Conservation (phyloP, 192 early-diverging fungal genomes). For the Coemansia sp. region DNA sequence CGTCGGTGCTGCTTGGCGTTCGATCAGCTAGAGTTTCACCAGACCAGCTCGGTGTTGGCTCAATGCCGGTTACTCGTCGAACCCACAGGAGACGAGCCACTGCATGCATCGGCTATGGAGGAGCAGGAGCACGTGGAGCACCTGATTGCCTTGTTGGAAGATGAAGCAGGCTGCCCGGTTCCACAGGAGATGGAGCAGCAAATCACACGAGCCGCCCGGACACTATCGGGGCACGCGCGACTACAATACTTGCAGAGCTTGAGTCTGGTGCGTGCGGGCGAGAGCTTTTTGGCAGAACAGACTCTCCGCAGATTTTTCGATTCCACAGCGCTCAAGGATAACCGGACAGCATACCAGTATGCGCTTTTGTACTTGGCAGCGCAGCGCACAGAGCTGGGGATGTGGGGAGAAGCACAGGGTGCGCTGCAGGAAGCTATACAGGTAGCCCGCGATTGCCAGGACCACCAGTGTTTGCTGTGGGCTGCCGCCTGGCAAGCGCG, state of each 20-base stretch:
- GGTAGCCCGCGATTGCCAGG: conserved; percentile 44
- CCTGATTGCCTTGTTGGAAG: conserved; percentile 23
- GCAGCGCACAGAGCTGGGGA: conserved; percentile 32
- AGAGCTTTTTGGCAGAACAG: conserved; percentile 13
- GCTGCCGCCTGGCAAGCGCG: conserved; percentile 29
- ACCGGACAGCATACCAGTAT: conserved; percentile 21
- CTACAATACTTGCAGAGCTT: conserved; percentile 30
- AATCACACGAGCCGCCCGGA: conserved; percentile 2
- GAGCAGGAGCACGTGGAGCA: conserved; percentile 24
- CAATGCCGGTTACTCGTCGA: not conserved
- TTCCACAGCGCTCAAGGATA: conserved; percentile 15
- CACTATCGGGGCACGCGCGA: conserved; percentile 18
- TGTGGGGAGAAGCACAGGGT: conserved; percentile 10
- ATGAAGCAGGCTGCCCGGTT: conserved; percentile 6
- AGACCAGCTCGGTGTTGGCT: conserved; percentile 12
- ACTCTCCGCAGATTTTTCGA: conserved; percentile 42
- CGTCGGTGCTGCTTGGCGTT: conserved; percentile 45
- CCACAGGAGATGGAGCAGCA: conserved; percentile 8
- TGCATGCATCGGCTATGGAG: conserved; percentile 30
- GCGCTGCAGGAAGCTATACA: conserved; percentile 42
- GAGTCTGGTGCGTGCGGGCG: conserved; percentile 23
- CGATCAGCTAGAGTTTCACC: conserved; percentile 47
- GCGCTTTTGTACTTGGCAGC: conserved; percentile 39
- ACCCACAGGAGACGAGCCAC: no score
- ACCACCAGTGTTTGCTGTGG: conserved; percentile 29